These are phyloP conservation scores for Pseudogymnoascus sp. DNA, from an alignment of 2,329 filamentous ascomycete genomes.

Conservation along the genomic window DNA sequence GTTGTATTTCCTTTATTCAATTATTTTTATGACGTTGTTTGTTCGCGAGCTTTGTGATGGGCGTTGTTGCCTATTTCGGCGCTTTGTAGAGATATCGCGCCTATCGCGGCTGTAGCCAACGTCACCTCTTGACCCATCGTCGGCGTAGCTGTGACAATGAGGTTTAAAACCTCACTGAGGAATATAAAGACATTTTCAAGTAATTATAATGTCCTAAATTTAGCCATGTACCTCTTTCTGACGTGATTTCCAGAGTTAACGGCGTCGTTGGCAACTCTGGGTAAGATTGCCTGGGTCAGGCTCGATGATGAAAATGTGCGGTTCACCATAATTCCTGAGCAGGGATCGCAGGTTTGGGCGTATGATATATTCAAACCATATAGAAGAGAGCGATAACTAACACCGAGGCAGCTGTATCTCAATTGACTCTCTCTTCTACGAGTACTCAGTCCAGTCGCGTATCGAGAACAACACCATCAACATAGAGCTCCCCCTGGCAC, in stretches of 20 bases:
- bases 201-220: conserved; percentile 28
- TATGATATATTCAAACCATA: conserved; percentile 32
- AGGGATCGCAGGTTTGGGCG: conserved; percentile 95
- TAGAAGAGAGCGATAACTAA: not conserved
- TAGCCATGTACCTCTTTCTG: not conserved
- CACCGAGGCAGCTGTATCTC: conserved; percentile 41
- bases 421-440: conserved; percentile 80
- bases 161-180: conserved; percentile 58
- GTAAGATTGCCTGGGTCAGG: conserved; percentile 42
- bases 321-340: conserved; percentile 92
- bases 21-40: not conserved
- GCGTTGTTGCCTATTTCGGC: not conserved
- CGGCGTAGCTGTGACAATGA: conserved; percentile 38
- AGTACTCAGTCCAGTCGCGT: conserved; percentile 79
- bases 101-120: conserved; percentile 6
- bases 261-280: conserved; percentile 54
- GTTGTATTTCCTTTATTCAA: not conserved
- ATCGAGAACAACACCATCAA: conserved; percentile 84
- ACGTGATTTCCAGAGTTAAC: conserved; percentile 48
- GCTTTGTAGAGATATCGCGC: not conserved
- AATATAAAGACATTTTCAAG: conserved; percentile 62
- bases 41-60: not conserved
- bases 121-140: not conserved
- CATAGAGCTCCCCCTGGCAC: conserved; percentile 83
- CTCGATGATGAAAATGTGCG: conserved; percentile 81